These are phyloP conservation scores for Hericium erinaceus DNA, from an alignment of 768 basidiomycete genomes.

Conservation along the genomic window DNA sequence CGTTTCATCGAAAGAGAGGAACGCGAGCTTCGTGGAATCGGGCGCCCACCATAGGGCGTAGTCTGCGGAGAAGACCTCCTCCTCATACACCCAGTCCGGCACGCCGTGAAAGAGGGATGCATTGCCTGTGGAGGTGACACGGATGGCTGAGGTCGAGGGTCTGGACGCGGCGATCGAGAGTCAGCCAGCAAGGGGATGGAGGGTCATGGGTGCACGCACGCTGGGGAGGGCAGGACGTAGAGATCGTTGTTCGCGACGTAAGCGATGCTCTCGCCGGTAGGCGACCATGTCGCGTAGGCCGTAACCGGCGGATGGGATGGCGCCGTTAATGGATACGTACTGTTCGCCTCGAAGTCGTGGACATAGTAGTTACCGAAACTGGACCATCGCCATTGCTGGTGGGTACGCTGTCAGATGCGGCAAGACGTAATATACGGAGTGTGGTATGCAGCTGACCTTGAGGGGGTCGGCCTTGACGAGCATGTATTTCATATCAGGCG, in stretches of 20 bases:
- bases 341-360: conserved; percentile 62
- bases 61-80: conserved; percentile 72
- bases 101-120: conserved; percentile 87
- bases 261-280: conserved; percentile 74
- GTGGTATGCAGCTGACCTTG: conserved; percentile 41
- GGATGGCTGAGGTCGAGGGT: conserved; percentile 41
- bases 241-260: conserved; percentile 84
- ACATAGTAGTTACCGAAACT: conserved; percentile 89
- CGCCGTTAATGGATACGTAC: conserved; percentile 61
- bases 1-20: conserved; percentile 83
- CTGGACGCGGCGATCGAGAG: conserved; percentile 15
- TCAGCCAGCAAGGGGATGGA: not conserved
- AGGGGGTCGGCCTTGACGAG: conserved; percentile 65
- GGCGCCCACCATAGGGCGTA: conserved; percentile 91
- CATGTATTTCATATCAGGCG: conserved; percentile 85
- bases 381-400: conserved; percentile 90
- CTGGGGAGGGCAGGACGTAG: conserved; percentile 65
- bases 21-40: conserved; percentile 65
- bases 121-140: conserved; percentile 75
- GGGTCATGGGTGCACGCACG: conserved; percentile 32
- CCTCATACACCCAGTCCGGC: conserved; percentile 97
- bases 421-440: not conserved
- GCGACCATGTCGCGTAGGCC: conserved; percentile 82
- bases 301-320: conserved; percentile 64
- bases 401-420: not conserved